phyloP scores from a whole-genome alignment of 1,284 basidiomycete genomes.

The Phenoliferia sp. region DNA sequence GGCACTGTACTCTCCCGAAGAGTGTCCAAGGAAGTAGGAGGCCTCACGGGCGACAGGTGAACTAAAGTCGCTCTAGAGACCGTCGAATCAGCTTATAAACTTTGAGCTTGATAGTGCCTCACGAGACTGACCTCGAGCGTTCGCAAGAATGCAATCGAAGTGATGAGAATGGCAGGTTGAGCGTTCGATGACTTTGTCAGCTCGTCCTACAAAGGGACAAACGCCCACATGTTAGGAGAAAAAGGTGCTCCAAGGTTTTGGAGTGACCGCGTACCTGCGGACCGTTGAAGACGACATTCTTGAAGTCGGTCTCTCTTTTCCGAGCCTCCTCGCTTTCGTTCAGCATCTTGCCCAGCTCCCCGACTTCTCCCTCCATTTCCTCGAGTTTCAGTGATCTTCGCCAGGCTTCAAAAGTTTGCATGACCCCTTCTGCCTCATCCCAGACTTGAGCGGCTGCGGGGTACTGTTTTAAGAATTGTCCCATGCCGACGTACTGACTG shows the following conservation, averaged over 20 bases:
- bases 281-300: constrained; percentile 29
- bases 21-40: constrained; percentile 37
- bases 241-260: too few species aligned
- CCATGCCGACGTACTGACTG: constrained; percentile 39
- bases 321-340: constrained; percentile 18
- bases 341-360: constrained; percentile 26
- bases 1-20: constrained; percentile 39
- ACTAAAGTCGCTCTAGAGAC: constrained; percentile 21
- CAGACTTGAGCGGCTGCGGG: constrained; percentile 32
- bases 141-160: constrained; percentile 37
- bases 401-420: constrained; percentile 32
- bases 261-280: constrained; percentile 21
- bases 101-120: not conserved
- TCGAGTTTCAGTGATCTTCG: constrained; percentile 22
- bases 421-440: constrained; percentile 37
- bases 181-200: constrained; percentile 38
- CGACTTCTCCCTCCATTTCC: constrained; percentile 27
- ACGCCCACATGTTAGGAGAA: too few species aligned
- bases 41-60: constrained; percentile 24
- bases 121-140: constrained; percentile 27
- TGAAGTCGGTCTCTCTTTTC: constrained; percentile 19
- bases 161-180: constrained; percentile 40
- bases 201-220: constrained; percentile 33
- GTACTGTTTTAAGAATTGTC: constrained; percentile 25
- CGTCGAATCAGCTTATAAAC: not conserved